Base-by-base conservation (phyloP, 148 eudicot genomes). In the Polygonum aviculare region DNA sequence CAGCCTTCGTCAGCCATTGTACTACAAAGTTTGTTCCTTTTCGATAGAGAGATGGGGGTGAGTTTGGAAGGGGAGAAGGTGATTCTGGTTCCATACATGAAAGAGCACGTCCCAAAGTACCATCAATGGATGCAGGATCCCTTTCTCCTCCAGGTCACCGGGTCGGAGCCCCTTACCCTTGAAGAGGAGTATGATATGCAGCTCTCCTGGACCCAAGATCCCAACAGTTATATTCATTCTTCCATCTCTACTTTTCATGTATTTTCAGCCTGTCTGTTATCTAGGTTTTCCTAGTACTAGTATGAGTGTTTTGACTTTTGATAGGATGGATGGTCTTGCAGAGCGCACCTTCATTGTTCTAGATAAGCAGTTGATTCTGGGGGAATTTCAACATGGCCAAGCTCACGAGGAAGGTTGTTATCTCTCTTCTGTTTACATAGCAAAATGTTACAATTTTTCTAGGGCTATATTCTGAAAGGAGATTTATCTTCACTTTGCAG, bases 61-160 rank as follows among this genome's bases (percentile, higher is more conserved):
- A 89, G 96, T 45, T 4, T 93, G 38, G 97, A 85, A 80, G 93
- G 92, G 45, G 80, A 87, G 79, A 87, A 89, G 69, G 89, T 88
- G 74, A 87, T 89, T 73, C 52, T 93, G 69, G 98, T 93, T n/a
- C 86, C 94, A 0, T 94, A 94, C 87, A 87, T 90, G 97, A 90
- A 79, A 69, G 86, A 88, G 5, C 98, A 94, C 60, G 98, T 94
- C 18, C 90, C 89, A 0, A 91, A 82, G 55, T 94, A 94, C 82
- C 98, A 94, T 74, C 49, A 69, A 45, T 93, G 98, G 98, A 88
- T 93, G 98, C 86, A 89, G 80, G 97, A 89, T 65, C 97, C 98
- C 10, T 69, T 72, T 65, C 90, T 94, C 44, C 90, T 94, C n/a
- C 82, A 82, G 49, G 90, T 90, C 57, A 94, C 98, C 71, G 98